Evolutionary conservation across 2,329 filamentous ascomycete genomes (phyloP).

Genomic region (Exophiala xenobiotica): DNA sequence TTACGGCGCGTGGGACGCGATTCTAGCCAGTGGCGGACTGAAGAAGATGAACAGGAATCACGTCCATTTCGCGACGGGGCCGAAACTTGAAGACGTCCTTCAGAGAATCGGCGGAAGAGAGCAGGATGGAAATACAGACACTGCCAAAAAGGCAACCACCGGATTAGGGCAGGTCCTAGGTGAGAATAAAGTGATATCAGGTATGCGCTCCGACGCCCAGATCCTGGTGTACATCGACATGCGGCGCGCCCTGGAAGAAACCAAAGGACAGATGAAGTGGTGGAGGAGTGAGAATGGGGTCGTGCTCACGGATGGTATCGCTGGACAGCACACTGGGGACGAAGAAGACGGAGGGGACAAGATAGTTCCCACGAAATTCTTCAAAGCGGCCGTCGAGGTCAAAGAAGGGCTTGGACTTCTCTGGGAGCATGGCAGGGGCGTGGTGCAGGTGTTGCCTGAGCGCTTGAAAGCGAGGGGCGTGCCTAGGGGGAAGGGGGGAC

Average conservation of each 20-base stretch:
- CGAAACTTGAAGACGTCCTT: constrained; percentile 51
- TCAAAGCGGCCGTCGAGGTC: constrained; percentile 72
- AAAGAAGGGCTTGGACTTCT: constrained; percentile 69
- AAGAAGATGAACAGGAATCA: constrained; percentile 81
- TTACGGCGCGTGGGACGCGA: constrained; percentile 72
- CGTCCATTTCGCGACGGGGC: constrained; percentile 80
- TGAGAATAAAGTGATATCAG: constrained; percentile 62
- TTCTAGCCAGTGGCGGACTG: constrained; percentile 74
- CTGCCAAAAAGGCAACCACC: background rate
- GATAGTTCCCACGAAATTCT: constrained; percentile 65
- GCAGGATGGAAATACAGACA: background rate
- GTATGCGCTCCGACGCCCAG: constrained; percentile 77
- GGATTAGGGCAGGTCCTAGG: constrained; percentile 11
- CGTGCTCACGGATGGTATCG: constrained; percentile 57
- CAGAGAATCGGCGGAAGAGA: constrained; percentile 12
- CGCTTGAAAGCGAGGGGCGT: constrained; percentile 43
- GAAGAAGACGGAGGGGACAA: constrained; percentile 4
- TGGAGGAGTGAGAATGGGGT: constrained; percentile 79
- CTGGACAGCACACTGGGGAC: constrained; percentile 2
- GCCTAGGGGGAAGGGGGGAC: constrained; percentile 35
- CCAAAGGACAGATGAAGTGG: constrained; percentile 60
- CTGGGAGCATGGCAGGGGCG: constrained; percentile 57
- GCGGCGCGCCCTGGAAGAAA: constrained; percentile 57
- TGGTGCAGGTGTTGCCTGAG: constrained; percentile 49
- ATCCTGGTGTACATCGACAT: constrained; percentile 77